Evolutionary conservation across 2,329 filamentous ascomycete genomes (phyloP), one percentile per base, ranked within the genome.

Genomic region (Microdochium bolleyi): DNA sequence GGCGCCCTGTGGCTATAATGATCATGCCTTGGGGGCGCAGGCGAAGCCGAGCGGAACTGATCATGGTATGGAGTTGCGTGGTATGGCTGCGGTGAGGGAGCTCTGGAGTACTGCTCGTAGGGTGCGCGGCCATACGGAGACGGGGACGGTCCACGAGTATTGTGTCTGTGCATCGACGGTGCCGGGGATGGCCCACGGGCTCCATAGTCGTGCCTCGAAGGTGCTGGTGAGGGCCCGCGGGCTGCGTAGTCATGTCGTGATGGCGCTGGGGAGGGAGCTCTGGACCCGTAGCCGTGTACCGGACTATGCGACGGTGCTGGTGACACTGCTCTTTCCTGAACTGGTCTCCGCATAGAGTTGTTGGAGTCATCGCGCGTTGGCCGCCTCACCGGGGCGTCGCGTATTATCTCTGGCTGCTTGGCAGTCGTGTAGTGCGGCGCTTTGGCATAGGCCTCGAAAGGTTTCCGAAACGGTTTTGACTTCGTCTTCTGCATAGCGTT

Each of bases 371-470:
- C 73, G 53, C 69, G 65, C 21, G 71, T 64, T 34, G 62, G 54
- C 13, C 61, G 62, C 32, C 60, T 56, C 21, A 59, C 54, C 22
- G 65, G 62, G 51, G 58, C 52, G 24, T 80, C 72, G 56, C 73
- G 70, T 65, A 78, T 80, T n/a, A 75, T 73, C 58, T 80, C 79
- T 24, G 80, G 79, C 54, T 82, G 78, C 58, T 84, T 81, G 32
- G 80, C 79, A 16, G 79, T 83, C 14, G 80, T 82, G 65, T 86
- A 84, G 62, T 84, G 82, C 24, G 83, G 83, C 24, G 82, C 82
- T 59, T 84, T 84, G 34, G 82, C 73, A 63, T 87, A 87, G 38
- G 83, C 82, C 64, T 85, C 80, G 60, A 86, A 87, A 0, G 83
- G 83, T 57, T 84, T 85, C 57, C 83, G 79, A 60, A 84, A 85